Base-by-base conservation (phyloP, 441 rosid genomes). In the Dalechampia spathulata region DNA sequence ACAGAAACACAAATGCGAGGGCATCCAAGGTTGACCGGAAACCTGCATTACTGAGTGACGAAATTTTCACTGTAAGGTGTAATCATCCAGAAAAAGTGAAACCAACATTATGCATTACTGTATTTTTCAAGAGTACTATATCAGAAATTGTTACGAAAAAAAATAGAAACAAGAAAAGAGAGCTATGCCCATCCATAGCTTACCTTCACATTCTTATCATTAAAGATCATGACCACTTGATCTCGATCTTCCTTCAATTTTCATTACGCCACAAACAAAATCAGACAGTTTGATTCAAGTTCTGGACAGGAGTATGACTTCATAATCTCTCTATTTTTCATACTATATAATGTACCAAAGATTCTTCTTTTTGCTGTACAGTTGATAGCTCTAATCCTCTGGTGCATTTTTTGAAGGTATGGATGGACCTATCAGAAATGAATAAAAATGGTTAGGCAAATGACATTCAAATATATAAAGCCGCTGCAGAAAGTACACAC, bases 361-460 rank as follows among this genome's bases (percentile, higher is more conserved):
- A n/a, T 21, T 9, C 28, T 7, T 21, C 39, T 32, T 16, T 7
- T 26, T 26, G 7, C 12, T 28, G 57, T 15, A 6, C 6, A 15
- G 49, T 42, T 41, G 42, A 50, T 49, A 30, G 47, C 40, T 34
- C 53, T 57, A 45, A 25, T 51, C 62, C 25, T 38, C 10, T n/a
- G 22, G 12, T 26, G 38, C 15, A 14, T 3, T 2, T 63, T 21
- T 38, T 38, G 42, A 48, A 15, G 38, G 25, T 32, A 15, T 26
- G n/a, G 47, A 32, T 30, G 49, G 27, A 57, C 54, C 69, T 65
- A 41, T 25, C 48, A 38, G 20, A 38, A 19, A 28, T 19, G 15
- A 45, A 20, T 13, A 36, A 28, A 20, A 16, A 40, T 3, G 30
- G 5, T 38, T 37, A 23, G 15, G 34, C 28, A 50, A 23, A 14